Conservation (phyloP, 495 filamentous ascomycete species). For the Xylona heveae region DNA sequence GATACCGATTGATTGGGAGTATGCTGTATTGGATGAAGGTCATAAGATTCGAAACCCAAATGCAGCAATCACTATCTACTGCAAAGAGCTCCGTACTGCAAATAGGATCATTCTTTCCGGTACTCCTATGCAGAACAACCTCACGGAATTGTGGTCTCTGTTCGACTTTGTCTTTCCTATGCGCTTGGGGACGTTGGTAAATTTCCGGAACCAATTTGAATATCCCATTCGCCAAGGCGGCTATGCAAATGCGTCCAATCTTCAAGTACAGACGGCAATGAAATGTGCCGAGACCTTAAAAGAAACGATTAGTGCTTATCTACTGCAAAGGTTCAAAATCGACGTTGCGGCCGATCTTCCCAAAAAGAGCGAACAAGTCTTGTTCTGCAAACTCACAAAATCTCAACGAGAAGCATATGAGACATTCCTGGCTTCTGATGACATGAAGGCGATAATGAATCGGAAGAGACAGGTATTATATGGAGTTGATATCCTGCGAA, state of each 20-base stretch:
- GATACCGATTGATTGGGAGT: slow-evolving; percentile 69
- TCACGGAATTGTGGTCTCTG: slow-evolving; percentile 88
- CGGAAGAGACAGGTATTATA: slow-evolving; percentile 60
- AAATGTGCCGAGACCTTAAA: slow-evolving; percentile 81
- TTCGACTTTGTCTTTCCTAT: slow-evolving; percentile 96
- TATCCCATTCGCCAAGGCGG: slow-evolving; percentile 79
- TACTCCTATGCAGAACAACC: slow-evolving; percentile 94
- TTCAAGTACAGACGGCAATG: slow-evolving; percentile 78
- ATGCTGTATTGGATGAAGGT: slow-evolving; percentile 87
- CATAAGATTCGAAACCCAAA: slow-evolving; percentile 97
- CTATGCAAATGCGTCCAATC: slow-evolving; percentile 79
- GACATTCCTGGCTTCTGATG: slow-evolving; percentile 57
- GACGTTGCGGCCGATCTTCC: slow-evolving; percentile 88
- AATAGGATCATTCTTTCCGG: slow-evolving; percentile 88
- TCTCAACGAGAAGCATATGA: slow-evolving; percentile 58
- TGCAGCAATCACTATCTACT: slow-evolving; percentile 73
- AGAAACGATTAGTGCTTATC: slow-evolving; percentile 74
- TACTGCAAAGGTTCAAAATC: slow-evolving; percentile 82
- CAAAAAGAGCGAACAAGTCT: slow-evolving; percentile 81
- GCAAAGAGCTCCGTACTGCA: slow-evolving; percentile 71
- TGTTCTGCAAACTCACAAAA: slow-evolving; percentile 80
- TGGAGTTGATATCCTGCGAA: slow-evolving; percentile 78
- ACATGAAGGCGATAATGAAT: slow-evolving; percentile 56
- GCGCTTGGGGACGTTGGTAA: slow-evolving; percentile 76
- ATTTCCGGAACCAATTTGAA: slow-evolving; percentile 77